Evolutionary conservation across 2,329 filamentous ascomycete genomes (phyloP).

Genomic region (Aspergillus ibericus): DNA sequence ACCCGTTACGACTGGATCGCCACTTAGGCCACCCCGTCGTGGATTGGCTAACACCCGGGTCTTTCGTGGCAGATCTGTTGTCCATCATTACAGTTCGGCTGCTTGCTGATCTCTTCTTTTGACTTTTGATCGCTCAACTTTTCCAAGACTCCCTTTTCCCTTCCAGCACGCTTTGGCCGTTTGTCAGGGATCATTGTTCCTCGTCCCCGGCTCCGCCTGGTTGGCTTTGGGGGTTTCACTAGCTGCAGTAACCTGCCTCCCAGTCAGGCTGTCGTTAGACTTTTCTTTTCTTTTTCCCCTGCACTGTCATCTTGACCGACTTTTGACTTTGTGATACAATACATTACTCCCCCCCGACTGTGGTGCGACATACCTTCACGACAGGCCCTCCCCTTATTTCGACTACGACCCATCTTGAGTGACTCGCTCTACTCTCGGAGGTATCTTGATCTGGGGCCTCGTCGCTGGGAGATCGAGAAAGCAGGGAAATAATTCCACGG

Average conservation of each 20-base stretch:
- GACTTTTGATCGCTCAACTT: constrained; percentile 13
- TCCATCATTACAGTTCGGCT: constrained; percentile 2
- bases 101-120: constrained; percentile 5
- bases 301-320: constrained; percentile 36
- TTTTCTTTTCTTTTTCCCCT: constrained; percentile 23
- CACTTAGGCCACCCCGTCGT: constrained; percentile 11
- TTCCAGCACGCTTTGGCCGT: constrained; percentile 3
- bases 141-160: constrained; percentile 2
- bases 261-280: constrained; percentile 15
- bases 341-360: constrained; percentile 32
- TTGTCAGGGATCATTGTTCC: constrained; percentile 17
- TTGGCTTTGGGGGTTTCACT: constrained; percentile 20
- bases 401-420: constrained; percentile 15
- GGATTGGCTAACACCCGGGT: constrained; percentile 8
- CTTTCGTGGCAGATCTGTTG: constrained; percentile 14
- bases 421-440: constrained; percentile 14
- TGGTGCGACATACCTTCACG: constrained; percentile 28
- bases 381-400: constrained; percentile 20
- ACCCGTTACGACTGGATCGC: constrained; percentile 13
- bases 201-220: constrained; percentile 15
- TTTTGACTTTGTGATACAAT: constrained; percentile 38
- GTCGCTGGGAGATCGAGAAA: background rate
- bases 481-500: background rate
- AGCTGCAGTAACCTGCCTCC: constrained; percentile 27
- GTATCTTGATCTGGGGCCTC: constrained; percentile 11